These are phyloP conservation scores for Kwoniella europaea DNA, from an alignment of 768 basidiomycete genomes.

Conservation along the genomic window DNA sequence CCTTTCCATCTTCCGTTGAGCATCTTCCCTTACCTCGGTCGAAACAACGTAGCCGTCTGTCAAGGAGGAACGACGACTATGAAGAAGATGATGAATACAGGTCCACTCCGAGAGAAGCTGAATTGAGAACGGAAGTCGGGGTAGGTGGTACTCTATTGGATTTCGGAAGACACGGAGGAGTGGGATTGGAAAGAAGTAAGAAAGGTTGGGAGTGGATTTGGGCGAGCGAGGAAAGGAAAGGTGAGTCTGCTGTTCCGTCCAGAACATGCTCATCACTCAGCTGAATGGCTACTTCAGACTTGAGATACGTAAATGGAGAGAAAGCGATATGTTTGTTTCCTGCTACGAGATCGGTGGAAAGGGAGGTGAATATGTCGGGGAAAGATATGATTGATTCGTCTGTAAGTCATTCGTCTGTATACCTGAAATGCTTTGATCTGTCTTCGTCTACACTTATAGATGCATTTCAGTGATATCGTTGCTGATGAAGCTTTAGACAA, in stretches of 20 bases:
- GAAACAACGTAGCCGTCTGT: neutral
- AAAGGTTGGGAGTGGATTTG: constrained; percentile 40
- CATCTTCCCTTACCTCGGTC: constrained; percentile 16
- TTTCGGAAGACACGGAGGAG: constrained; percentile 38
- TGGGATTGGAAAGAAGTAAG: constrained; percentile 16
- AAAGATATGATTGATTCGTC: constrained; percentile 14
- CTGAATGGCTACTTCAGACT: neutral
- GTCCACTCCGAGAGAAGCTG: neutral
- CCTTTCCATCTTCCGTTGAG: constrained; percentile 27
- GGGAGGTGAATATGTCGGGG: neutral
- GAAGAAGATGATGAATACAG: too few relatives aligned
- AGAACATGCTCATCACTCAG: neutral
- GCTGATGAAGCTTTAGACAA: neutral
- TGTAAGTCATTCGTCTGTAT: constrained; percentile 9
- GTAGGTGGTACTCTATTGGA: constrained; percentile 31
- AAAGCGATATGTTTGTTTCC: constrained; percentile 23
- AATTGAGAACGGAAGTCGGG: neutral
- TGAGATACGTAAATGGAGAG: constrained; percentile 16
- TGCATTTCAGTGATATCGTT: neutral
- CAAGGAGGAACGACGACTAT: neutral
- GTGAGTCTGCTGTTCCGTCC: constrained; percentile 1
- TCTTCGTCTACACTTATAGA: too few relatives aligned
- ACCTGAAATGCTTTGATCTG: neutral
- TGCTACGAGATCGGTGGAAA: constrained; percentile 9
- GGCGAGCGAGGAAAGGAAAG: constrained; percentile 17